phyloP scores from a whole-genome alignment of 2,329 filamentous ascomycete species.

The Alternaria gaisen region DNA sequence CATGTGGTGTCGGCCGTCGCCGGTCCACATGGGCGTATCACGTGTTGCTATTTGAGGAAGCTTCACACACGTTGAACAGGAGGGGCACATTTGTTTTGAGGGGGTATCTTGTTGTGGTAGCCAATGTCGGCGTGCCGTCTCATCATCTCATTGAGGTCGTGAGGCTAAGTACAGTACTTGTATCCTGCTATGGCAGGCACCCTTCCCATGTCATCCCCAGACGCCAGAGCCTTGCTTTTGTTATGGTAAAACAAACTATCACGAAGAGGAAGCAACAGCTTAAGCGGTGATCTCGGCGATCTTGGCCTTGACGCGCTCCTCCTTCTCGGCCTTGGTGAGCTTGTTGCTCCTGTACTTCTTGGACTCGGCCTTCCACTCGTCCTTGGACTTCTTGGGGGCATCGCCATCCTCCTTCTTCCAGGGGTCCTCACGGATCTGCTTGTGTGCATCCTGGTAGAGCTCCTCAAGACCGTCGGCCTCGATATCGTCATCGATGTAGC shows the following conservation, averaged over 20 bases:
- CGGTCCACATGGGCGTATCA: neutral
- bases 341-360: slow-evolving; percentile 85
- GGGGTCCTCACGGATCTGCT: slow-evolving; percentile 95
- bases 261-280: slow-evolving; percentile 27
- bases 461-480: slow-evolving; percentile 98
- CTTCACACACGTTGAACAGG: slow-evolving; percentile 3
- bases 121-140: slow-evolving; percentile 38
- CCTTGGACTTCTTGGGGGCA: slow-evolving; percentile 93
- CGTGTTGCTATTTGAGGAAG: slow-evolving; percentile 5
- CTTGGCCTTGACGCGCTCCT: slow-evolving; percentile 85
- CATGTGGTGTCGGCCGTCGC: slow-evolving; percentile 3
- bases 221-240: slow-evolving; percentile 50
- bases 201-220: slow-evolving; percentile 44
- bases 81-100: slow-evolving; percentile 3
- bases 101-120: slow-evolving; percentile 27
- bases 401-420: slow-evolving; percentile 87
- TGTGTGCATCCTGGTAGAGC: slow-evolving; percentile 92
- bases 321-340: slow-evolving; percentile 84
- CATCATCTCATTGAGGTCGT: slow-evolving; percentile 43
- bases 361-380: slow-evolving; percentile 94
- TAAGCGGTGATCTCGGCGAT: slow-evolving; percentile 79
- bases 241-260: slow-evolving; percentile 37
- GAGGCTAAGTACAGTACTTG: slow-evolving; percentile 40
- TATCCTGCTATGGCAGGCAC: slow-evolving; percentile 39
- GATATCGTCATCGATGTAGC: slow-evolving; percentile 96